phyloP scores from a whole-genome alignment of 352 stramenopile species.

The Phytophthora sp. region DNA sequence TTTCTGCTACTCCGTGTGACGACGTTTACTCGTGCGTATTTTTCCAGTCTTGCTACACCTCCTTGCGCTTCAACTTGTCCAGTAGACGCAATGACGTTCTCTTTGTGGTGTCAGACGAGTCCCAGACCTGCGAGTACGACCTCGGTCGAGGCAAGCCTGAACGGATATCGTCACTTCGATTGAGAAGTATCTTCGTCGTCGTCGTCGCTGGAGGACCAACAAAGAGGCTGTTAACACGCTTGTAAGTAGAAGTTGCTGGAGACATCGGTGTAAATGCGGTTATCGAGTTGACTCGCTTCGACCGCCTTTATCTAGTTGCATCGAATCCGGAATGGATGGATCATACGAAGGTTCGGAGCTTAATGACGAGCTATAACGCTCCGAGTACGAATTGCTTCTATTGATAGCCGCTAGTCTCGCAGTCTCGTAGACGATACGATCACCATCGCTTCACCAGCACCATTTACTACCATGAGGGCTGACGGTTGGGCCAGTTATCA shows the following conservation, averaged over 20 bases:
- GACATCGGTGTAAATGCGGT: conserved; percentile 22
- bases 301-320: conserved; percentile 20
- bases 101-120: conserved; percentile 36
- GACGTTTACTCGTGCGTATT: conserved; percentile 59
- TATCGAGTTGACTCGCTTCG: conserved; percentile 17
- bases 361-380: conserved; percentile 12
- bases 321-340: conserved; percentile 40
- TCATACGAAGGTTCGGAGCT: conserved; percentile 22
- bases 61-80: conserved; percentile 74
- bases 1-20: conserved; percentile 19
- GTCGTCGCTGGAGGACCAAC: conserved; percentile 11
- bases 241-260: conserved; percentile 43
- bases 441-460: conserved; percentile 6
- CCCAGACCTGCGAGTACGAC: conserved; percentile 55
- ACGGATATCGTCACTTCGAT: conserved; percentile 6
- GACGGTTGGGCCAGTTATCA: no score
- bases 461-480: conserved; percentile 30
- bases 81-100: conserved; percentile 56
- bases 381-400: conserved; percentile 9
- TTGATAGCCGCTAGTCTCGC: conserved; percentile 22
- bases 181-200: conserved; percentile 25
- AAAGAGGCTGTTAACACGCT: conserved; percentile 51
- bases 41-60: conserved; percentile 82
- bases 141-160: conserved; percentile 29
- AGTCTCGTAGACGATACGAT: conserved; percentile 28